Percentiles rank a stretch among this genome's conserved stretches.
These are phyloP conservation scores for Tieghemostelium lacteum DNA, from an alignment of 78 protist genomes.

Conservation along the genomic window DNA sequence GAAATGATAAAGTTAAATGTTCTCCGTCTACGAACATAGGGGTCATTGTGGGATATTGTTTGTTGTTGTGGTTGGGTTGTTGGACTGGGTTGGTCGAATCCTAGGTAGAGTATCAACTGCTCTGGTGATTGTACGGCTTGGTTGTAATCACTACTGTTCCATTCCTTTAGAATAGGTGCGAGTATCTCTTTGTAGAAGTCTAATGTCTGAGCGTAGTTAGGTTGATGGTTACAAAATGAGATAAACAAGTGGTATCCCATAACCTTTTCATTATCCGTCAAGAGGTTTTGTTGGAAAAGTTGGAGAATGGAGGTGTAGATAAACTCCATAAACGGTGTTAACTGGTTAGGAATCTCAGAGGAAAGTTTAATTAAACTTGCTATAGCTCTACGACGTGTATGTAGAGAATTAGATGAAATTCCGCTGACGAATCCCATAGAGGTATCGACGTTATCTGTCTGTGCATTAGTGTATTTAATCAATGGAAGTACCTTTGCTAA, in stretches of 20 bases:
- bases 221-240: constrained; percentile 4
- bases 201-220: constrained; percentile 12
- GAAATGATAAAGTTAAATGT: neutral
- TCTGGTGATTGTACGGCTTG: constrained; percentile 49
- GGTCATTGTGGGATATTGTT: no score
- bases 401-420: constrained; percentile 4
- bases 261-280: constrained; percentile 39
- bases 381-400: constrained; percentile 43
- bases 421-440: neutral
- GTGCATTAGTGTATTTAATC: neutral
- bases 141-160: constrained; percentile 6
- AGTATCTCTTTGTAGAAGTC: constrained; percentile 35
- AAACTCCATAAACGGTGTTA: constrained; percentile 20
- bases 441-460: constrained; percentile 1
- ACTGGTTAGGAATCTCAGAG: neutral
- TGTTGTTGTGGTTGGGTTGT: neutral
- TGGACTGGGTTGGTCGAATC: neutral
- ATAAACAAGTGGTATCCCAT: constrained; percentile 35
- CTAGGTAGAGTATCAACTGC: neutral
- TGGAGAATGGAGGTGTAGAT: constrained; percentile 28
- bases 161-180: constrained; percentile 5
- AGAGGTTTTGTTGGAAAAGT: neutral
- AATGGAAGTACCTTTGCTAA: constrained; percentile 40
- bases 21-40: constrained; percentile 4
- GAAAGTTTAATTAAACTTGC: constrained; percentile 15